Percentiles rank a stretch among this genome's conserved stretches.
phyloP scores from a whole-genome alignment of 345 rosid species.

The Barbarea vulgaris region DNA sequence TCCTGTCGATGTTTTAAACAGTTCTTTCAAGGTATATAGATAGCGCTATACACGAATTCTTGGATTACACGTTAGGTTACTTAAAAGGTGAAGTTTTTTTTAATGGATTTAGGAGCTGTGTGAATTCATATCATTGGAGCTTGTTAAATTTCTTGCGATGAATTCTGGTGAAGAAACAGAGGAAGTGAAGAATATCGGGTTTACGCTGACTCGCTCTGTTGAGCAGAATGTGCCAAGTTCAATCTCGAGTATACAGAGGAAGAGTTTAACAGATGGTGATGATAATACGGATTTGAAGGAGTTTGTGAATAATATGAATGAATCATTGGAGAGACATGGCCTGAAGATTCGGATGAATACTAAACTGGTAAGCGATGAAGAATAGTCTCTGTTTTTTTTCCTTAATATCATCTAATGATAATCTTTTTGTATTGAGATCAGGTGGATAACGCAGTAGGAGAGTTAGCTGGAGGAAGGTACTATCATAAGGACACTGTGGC shows the following conservation, averaged over 20 bases:
- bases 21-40: constrained; percentile 47
- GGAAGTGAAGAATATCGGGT: constrained; percentile 45
- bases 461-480: constrained; percentile 65
- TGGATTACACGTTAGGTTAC: constrained; percentile 15
- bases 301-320: constrained; percentile 46
- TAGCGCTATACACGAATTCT: background rate
- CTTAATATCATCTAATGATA: background rate
- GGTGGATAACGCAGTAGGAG: constrained; percentile 61
- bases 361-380: constrained; percentile 12
- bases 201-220: constrained; percentile 48
- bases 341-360: constrained; percentile 47
- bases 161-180: constrained; percentile 39
- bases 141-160: constrained; percentile 48
- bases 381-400: background rate
- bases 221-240: constrained; percentile 45
- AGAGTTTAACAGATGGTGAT: constrained; percentile 47
- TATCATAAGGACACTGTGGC: constrained; percentile 57
- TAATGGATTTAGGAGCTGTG: constrained; percentile 43
- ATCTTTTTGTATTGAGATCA: constrained; percentile 30
- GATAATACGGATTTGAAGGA: constrained; percentile 42
- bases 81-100: background rate
- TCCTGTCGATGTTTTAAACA: constrained; percentile 43
- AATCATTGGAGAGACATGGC: constrained; percentile 48
- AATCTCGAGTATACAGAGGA: constrained; percentile 47
- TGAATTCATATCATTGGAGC: constrained; percentile 51